Evolutionary conservation across 306 rosid genomes (phyloP).

Genomic region (Inga laurina): DNA sequence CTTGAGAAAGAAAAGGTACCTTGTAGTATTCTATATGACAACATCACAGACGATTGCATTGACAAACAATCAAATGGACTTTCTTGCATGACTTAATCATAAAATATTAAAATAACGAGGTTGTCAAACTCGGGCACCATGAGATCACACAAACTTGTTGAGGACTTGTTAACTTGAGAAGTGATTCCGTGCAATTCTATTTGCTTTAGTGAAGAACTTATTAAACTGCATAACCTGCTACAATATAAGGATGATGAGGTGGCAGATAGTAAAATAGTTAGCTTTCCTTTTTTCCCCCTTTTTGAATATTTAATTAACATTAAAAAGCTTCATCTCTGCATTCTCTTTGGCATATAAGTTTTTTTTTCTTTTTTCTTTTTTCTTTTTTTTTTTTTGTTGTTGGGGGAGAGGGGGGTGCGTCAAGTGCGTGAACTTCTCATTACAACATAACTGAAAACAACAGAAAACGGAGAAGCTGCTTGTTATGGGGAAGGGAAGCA

Average conservation of each 20-base stretch:
- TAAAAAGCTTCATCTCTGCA: not conserved
- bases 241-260: not conserved
- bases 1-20: slow-evolving; percentile 91
- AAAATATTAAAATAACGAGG: not conserved
- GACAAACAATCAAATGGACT: not conserved
- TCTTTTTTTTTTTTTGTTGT: too few relatives aligned
- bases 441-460: not conserved
- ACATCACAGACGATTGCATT: slow-evolving; percentile 8
- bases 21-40: slow-evolving; percentile 14
- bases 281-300: not conserved
- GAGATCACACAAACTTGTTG: not conserved
- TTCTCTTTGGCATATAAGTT: not conserved
- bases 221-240: not conserved
- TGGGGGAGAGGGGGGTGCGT: too few relatives aligned
- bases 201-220: not conserved
- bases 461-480: not conserved
- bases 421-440: not conserved
- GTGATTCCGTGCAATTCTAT: not conserved
- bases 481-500: not conserved
- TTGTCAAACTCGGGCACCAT: not conserved
- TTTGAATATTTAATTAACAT: not conserved
- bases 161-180: not conserved
- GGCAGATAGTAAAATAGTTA: not conserved
- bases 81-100: not conserved
- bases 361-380: not conserved